These are phyloP conservation scores for Solanum arcanum DNA, from an alignment of 257 asterid genomes.

Conservation along the genomic window DNA sequence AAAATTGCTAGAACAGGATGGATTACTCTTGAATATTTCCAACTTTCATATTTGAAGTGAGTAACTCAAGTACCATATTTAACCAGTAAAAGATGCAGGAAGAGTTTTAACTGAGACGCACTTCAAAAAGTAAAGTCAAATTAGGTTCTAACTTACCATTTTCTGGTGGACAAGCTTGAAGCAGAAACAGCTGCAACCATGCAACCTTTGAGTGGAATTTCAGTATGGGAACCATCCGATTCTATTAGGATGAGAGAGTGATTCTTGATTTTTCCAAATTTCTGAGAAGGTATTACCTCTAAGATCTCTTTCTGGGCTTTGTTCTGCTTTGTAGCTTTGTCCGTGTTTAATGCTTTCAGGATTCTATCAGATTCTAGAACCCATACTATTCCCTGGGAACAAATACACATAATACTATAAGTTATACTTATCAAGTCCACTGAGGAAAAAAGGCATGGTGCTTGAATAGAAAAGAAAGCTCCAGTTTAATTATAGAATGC, in stretches of 20 bases:
- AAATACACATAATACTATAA: not conserved
- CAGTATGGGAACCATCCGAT: slow-evolving; percentile 48
- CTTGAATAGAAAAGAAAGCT: not conserved
- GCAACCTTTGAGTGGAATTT: slow-evolving; percentile 70
- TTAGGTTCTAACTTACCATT: slow-evolving; percentile 49
- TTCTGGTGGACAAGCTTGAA: slow-evolving; percentile 53
- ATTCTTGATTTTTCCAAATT: slow-evolving; percentile 49
- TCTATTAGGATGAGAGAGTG: slow-evolving; percentile 50
- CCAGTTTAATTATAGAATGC: not conserved
- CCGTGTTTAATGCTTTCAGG: slow-evolving; percentile 34
- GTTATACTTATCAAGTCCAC: not conserved
- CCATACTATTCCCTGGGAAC: slow-evolving; percentile 65
- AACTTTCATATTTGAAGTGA: not conserved
- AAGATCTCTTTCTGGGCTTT: slow-evolving; percentile 52
- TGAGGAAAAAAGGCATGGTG: not conserved
- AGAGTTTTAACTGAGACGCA: not conserved
- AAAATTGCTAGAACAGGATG: not conserved
- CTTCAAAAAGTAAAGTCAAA: not conserved
- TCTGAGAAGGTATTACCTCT: slow-evolving; percentile 66
- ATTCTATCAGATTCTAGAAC: slow-evolving; percentile 66
- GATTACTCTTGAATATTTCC: not conserved
- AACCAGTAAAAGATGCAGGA: not conserved
- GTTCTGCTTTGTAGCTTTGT: slow-evolving; percentile 38
- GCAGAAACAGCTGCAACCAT: slow-evolving; percentile 72
- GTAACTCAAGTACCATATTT: not conserved